Evolutionary conservation across 2,329 filamentous ascomycete genomes (phyloP).

Genomic region (Basipetospora chlamydospora): DNA sequence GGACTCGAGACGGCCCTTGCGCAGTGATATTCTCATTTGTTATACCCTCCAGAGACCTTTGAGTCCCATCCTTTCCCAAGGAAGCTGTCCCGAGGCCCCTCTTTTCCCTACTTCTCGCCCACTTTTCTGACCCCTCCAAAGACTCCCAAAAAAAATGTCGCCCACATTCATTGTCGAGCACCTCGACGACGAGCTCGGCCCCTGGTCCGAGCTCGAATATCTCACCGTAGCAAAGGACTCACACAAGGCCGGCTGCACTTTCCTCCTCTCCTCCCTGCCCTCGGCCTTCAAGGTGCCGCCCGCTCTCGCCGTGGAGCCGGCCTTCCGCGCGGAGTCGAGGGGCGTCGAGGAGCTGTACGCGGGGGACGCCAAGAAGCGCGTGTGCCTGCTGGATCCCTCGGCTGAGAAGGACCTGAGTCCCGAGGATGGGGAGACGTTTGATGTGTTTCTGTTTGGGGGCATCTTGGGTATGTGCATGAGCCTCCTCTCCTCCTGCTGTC

Average conservation of each 20-base stretch:
- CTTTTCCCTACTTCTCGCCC: too few species aligned
- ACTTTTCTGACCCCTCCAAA: too few species aligned
- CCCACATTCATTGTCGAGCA: conserved; percentile 84
- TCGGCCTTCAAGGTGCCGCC: conserved; percentile 49
- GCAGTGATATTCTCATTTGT: too few species aligned
- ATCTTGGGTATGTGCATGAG: conserved; percentile 57
- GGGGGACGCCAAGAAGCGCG: conserved; percentile 45
- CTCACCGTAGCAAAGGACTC: conserved; percentile 74
- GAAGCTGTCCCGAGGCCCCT: too few species aligned
- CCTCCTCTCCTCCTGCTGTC: not conserved
- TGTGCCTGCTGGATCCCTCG: conserved; percentile 81
- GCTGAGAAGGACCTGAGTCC: conserved; percentile 71
- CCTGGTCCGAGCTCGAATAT: conserved; percentile 93
- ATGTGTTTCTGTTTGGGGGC: conserved; percentile 88
- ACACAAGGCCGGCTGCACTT: conserved; percentile 46
- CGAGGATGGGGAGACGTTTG: conserved; percentile 68
- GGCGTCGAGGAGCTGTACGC: conserved; percentile 77
- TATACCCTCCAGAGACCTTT: too few species aligned
- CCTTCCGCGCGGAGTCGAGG: conserved; percentile 57
- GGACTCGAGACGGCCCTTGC: too few species aligned
- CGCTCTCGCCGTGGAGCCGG: conserved; percentile 36
- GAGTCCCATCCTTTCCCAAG: too few species aligned
- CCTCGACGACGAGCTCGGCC: conserved; percentile 83
- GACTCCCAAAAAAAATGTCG: too few species aligned
- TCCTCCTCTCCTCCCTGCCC: conserved; percentile 73